Evolutionary conservation across 2,329 filamentous ascomycete species (phyloP), one percentile per base, ranked within the genome.

Genomic region (Phyllachora maydis): DNA sequence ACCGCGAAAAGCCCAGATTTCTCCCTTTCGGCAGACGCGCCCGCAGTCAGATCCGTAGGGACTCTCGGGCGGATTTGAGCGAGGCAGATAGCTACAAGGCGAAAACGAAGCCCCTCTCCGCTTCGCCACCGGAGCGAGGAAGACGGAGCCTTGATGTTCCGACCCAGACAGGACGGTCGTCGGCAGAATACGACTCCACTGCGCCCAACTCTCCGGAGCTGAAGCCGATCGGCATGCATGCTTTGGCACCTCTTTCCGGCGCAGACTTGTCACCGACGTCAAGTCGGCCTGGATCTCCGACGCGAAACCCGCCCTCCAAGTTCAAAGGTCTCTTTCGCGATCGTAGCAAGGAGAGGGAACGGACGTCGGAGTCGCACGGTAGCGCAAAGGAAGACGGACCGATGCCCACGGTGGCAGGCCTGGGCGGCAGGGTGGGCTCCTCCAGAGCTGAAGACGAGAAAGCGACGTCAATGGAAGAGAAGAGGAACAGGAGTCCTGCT

Each of bases 241-340:
- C 49, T 2, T 53, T 61, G 16, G 57, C 72, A 24, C 65, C 66
- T 4, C 59, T 58, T 8, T 62, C 71, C 29, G 60, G 61, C 12
- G 56, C 64, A 32, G 69, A 75, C 27, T 41, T 74, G 6, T 76
- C 73, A 4, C 62, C 69, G 2, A 51, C 58, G 4, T 54, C 54
- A 6, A 79, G 70, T 35, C 61, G 73, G 13, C 56, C 63, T 2
- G 52, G 54, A 3, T 79, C 75, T 5, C 73, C 74, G 15, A 49
- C 53, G 0, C 60, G 69, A 24, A 73, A 65, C 25, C 59, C 64
- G 1, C 48, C 68, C 28, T 47, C 47, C 14, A 65, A 56, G 34
- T 57, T 66, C 26, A 65, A 58, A 37, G 52, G 50, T 27, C 62
- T 62, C 10, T 59, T 67, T 28, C 55, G 56, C 4, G 61, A 67